Evolutionary conservation across 805 yeast genomes (phyloP).

Genomic region (Metschnikowia reukaufii): DNA sequence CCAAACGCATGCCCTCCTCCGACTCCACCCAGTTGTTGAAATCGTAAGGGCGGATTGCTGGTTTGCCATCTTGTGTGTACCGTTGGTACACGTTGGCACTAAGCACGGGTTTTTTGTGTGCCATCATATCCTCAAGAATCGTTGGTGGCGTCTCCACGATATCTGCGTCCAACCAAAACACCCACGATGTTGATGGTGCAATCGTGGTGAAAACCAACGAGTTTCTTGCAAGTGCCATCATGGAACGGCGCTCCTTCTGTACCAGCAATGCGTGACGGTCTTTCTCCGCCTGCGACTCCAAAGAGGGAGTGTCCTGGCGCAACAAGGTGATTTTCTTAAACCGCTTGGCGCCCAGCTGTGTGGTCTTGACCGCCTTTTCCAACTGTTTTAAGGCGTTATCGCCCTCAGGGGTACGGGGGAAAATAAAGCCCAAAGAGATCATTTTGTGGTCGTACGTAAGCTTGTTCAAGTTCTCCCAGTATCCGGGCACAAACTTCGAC

Average conservation of each 20-base stretch:
- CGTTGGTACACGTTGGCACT: constrained; percentile 95
- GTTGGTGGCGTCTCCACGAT: constrained; percentile 84
- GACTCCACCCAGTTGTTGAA: constrained; percentile 93
- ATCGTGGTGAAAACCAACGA: constrained; percentile 85
- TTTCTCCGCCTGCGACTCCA: constrained; percentile 73
- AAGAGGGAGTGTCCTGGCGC: constrained; percentile 84
- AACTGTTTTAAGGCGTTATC: constrained; percentile 71
- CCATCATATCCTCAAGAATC: constrained; percentile 81
- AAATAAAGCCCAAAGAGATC: constrained; percentile 86
- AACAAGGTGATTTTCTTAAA: constrained; percentile 84
- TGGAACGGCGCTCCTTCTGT: constrained; percentile 84
- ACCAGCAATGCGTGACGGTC: constrained; percentile 85
- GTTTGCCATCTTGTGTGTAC: constrained; percentile 57
- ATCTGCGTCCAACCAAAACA: constrained; percentile 95
- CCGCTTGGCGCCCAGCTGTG: constrained; percentile 64
- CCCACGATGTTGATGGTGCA: constrained; percentile 91
- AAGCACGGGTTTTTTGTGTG: constrained; percentile 81
- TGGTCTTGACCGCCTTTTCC: constrained; percentile 70
- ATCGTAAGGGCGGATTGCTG: constrained; percentile 83
- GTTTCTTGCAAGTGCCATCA: constrained; percentile 94
- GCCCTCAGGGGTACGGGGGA: constrained; percentile 82
- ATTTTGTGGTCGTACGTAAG: constrained; percentile 81
- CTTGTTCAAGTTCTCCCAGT: constrained; percentile 80
- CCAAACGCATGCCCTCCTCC: constrained; percentile 77
- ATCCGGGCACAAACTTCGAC: constrained; percentile 78